Evolutionary conservation across 2,329 filamentous ascomycete species (phyloP), one percentile per base, ranked within the genome.

Genomic region (Diatrype stigma): DNA sequence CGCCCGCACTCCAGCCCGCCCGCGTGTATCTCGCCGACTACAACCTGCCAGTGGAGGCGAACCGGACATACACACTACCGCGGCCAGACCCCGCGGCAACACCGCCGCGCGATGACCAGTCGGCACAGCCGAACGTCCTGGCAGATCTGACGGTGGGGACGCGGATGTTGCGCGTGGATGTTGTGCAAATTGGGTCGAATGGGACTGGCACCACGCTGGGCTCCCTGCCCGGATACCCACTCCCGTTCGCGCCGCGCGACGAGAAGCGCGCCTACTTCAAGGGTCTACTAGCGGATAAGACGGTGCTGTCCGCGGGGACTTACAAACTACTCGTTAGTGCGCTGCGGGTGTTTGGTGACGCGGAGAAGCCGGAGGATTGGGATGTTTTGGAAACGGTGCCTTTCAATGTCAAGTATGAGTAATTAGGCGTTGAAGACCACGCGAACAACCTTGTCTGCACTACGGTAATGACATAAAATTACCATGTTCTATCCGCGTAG

Each of bases 271-370:
- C 54, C n/a, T 51, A 49, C 11, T 65, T 65, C 48, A 50, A 19
- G 14, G 63, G 63, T 2, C 30, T 56, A 37, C 45, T 65, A 34
- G 54, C 45, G 1, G 61, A 65, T 35, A 54, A 63, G 0, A 55
- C 48, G 0, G 46, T 58, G 12, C 56, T 62, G 6, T 57, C 60
- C 1, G 57, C 58, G 47, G 64, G 64, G 1, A 30, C 23, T 1
- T 67, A 67, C 38, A 47, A 34, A 42, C 52, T 67, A 32, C 51
- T 60, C 21, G 55, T 56, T 19, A 54, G 56, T 17, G 61, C 53
- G 2, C 35, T 66, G 32, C 61, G 50, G 46, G 48, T 64, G 6
- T 64, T 63, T 50, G 64, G 63, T 2, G 57, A 67, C 21, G 45
- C 47, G 10, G 26, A 52, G 0, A 54, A 59, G 16, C 45, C 51